Percentiles rank a stretch among this genome's conserved stretches.
Conservation (phyloP, 805 yeast genomes). For the Zygotorulaspora chibaensis region DNA sequence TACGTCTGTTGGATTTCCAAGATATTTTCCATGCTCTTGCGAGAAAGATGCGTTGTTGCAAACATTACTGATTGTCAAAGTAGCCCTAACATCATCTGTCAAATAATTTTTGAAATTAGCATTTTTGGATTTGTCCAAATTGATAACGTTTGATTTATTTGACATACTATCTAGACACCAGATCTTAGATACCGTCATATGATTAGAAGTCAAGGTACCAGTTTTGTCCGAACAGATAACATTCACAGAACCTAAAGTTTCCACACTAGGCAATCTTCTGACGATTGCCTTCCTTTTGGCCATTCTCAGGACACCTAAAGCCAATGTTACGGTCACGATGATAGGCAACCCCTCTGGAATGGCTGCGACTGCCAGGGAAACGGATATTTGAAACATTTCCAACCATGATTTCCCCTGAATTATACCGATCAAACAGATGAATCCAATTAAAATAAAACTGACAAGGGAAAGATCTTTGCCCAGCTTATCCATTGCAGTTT, state of each 20-base stretch:
- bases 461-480: slow-evolving; percentile 86
- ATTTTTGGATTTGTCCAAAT: slow-evolving; percentile 45
- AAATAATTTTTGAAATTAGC: slow-evolving; percentile 41
- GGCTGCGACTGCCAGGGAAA: slow-evolving; percentile 97
- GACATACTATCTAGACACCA: slow-evolving; percentile 67
- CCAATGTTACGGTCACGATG: slow-evolving; percentile 95
- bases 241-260: slow-evolving; percentile 89
- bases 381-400: slow-evolving; percentile 97
- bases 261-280: slow-evolving; percentile 89
- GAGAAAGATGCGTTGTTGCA: slow-evolving; percentile 76
- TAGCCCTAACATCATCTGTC: slow-evolving; percentile 50
- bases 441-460: slow-evolving; percentile 82
- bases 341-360: slow-evolving; percentile 98
- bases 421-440: slow-evolving; percentile 87
- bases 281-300: slow-evolving; percentile 92
- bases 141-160: slow-evolving; percentile 34
- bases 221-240: slow-evolving; percentile 92
- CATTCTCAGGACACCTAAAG: slow-evolving; percentile 94
- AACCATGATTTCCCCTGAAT: slow-evolving; percentile 92
- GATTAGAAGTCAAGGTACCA: slow-evolving; percentile 85
- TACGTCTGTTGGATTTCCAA: slow-evolving; percentile 94
- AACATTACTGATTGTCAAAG: slow-evolving; percentile 62
- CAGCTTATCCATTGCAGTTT: slow-evolving; percentile 88
- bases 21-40: slow-evolving; percentile 59
- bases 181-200: slow-evolving; percentile 80